A percentile compares a stretch with the other conserved stretches of the same genome.
Evolutionary conservation across 1,284 basidiomycete genomes (phyloP).

Genomic region (Sanguinoderma infundibulare): DNA sequence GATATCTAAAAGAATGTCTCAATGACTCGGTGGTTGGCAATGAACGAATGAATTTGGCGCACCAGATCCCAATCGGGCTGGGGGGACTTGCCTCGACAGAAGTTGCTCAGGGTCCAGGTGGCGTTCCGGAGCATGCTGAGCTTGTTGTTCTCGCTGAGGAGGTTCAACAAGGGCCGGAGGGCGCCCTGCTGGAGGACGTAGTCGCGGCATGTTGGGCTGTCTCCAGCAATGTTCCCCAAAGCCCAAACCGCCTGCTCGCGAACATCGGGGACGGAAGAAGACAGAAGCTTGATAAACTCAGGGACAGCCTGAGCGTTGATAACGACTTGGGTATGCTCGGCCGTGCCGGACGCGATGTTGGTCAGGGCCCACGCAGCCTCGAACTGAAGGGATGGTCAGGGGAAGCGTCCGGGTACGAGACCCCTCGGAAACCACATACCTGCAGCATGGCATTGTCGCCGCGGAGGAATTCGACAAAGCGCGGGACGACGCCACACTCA

Average conservation of each 20-base stretch:
- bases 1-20: constrained; percentile 70
- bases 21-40: constrained; percentile 15
- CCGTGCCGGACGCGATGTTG: constrained; percentile 99
- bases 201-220: constrained; percentile 93
- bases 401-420: constrained; percentile 5
- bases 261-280: constrained; percentile 87
- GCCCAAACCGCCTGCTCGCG: constrained; percentile 98
- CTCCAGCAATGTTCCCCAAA: constrained; percentile 94
- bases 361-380: constrained; percentile 99
- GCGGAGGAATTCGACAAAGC: constrained; percentile 95
- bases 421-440: constrained; percentile 49
- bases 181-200: constrained; percentile 85
- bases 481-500: constrained; percentile 95
- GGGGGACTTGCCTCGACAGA: constrained; percentile 95
- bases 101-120: constrained; percentile 98
- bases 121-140: constrained; percentile 97
- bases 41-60: constrained; percentile 29
- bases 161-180: constrained; percentile 69
- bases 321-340: constrained; percentile 98
- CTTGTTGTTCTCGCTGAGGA: constrained; percentile 89
- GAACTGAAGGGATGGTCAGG: constrained; percentile 63
- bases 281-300: constrained; percentile 95
- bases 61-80: constrained; percentile 96
- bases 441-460: constrained; percentile 94
- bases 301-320: constrained; percentile 95